Base-by-base conservation (phyloP, 306 rosid genomes). In the Heteromeles arbutifolia region DNA sequence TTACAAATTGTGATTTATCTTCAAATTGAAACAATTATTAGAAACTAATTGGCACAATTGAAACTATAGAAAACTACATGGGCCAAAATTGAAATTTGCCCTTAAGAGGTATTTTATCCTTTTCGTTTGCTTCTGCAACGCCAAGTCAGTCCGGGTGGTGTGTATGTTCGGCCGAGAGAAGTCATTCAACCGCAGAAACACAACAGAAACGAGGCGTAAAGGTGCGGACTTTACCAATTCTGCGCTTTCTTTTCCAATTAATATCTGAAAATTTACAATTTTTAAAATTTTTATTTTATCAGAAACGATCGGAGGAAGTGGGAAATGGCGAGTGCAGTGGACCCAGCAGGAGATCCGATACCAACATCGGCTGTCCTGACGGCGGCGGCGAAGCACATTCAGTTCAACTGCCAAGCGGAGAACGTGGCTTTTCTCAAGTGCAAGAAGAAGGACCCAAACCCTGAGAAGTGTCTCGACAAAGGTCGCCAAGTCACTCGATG, bases 401-500 rank as follows among this genome's bases (percentile, higher is more conserved):
- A 80, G 75, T 24, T 76, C 6, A 81, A 84, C 69, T 95, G 97
- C 85, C 93, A 88, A 54, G 67, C 86, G 9, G 97, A 92, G 89
- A 95, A 92, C 69, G 78, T 95, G 85, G 98, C 85, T 8, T 95
- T 90, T 57, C 88, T 92, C 59, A 91, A 87, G 85, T 95, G 98
- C 84, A 95, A 95, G 92, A 87, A 86, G 93, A 87, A 87, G 80
- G 98, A 95, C 74, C 88, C 81, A 1, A 90, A 95, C 80, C 98
- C 97, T 10, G 98, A 95, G 81, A 95, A 92, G 72, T 95, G 98
- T 41, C 93, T 95, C 45, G 92, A 89, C 12, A 88, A 89, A 69
- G 98, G 98, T 41, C 96, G 88, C 25, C 88, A 95, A 34, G 97
- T 92, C 79, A 95, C 96, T 25, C 93, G 97, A 65, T 95, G 98